Percentiles rank a stretch among this genome's conserved stretches.
These are phyloP conservation scores for Aspergillus sp. DNA, from an alignment of 2,329 filamentous ascomycete genomes.

Conservation along the genomic window DNA sequence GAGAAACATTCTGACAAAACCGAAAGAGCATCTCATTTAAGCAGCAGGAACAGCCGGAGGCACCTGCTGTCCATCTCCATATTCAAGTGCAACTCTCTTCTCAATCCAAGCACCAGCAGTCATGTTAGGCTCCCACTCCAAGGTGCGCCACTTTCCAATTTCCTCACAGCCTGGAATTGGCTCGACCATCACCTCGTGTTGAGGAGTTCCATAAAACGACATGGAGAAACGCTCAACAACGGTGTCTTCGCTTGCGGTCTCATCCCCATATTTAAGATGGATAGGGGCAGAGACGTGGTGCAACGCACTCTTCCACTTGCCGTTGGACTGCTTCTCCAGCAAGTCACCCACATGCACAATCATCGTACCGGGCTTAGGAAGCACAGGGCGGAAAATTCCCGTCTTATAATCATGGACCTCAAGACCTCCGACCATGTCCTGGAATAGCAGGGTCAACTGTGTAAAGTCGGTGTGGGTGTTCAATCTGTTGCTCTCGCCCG, in stretches of 20 bases:
- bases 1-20: not conserved
- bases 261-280: not conserved
- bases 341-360: not conserved
- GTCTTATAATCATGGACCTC: not conserved
- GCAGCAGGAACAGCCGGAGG: not conserved
- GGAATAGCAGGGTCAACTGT: not conserved
- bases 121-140: not conserved
- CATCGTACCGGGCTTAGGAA: not conserved
- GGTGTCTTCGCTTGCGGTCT: not conserved
- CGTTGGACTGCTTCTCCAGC: not conserved
- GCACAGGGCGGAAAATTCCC: not conserved
- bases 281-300: not conserved
- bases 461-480: conserved; percentile 3
- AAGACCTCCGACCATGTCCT: not conserved
- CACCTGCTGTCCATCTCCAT: not conserved
- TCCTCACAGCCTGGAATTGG: not conserved
- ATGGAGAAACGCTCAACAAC: conserved; percentile 1
- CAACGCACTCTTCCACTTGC: conserved; percentile 2
- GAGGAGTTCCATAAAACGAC: not conserved
- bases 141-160: not conserved
- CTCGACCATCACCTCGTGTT: not conserved
- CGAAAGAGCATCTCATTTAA: not conserved
- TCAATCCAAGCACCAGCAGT: not conserved
- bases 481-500: not conserved
- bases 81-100: not conserved